These are phyloP conservation scores for Fusarium goolgardi DNA, from an alignment of 2,329 filamentous ascomycete genomes.

Conservation along the genomic window DNA sequence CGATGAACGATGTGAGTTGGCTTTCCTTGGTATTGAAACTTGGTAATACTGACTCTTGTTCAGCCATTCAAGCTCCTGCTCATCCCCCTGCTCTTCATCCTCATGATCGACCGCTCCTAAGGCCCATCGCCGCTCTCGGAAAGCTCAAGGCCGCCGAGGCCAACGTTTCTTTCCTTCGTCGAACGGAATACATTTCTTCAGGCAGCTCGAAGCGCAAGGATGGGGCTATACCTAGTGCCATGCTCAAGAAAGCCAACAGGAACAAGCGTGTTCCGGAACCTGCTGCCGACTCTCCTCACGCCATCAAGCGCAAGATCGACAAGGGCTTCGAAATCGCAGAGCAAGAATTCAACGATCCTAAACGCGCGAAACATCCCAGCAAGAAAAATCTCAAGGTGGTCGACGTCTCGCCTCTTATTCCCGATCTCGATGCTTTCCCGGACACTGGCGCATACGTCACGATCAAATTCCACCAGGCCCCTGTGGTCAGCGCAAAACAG, in stretches of 20 bases:
- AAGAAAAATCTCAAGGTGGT: conserved; percentile 69
- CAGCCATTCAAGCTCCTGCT: conserved; percentile 85
- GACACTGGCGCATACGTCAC: conserved; percentile 77
- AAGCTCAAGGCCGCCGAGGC: conserved; percentile 82
- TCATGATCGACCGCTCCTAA: conserved; percentile 84
- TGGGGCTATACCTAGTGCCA: conserved; percentile 57
- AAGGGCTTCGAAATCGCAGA: conserved; percentile 68
- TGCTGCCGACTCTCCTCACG: conserved; percentile 71
- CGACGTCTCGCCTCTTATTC: conserved; percentile 70
- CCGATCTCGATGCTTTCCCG: conserved; percentile 75
- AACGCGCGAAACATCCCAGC: conserved; percentile 66
- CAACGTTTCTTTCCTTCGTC: conserved; percentile 90
- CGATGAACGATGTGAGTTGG: conserved; percentile 82
- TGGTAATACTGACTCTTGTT: conserved; percentile 20
- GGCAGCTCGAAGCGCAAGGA: conserved; percentile 62
- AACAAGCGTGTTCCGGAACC: conserved; percentile 64
- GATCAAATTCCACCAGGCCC: conserved; percentile 75
- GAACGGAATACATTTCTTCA: conserved; percentile 93
- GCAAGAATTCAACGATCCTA: conserved; percentile 64
- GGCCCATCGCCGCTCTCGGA: conserved; percentile 84
- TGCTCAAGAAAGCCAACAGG: conserved; percentile 51
- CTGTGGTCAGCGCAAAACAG: conserved; percentile 61
- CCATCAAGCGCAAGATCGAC: conserved; percentile 75
- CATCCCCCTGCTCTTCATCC: conserved; percentile 79
- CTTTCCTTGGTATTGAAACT: neutral